Conservation (phyloP, 1,139 yeast genomes). For the Candida freyschussii region DNA sequence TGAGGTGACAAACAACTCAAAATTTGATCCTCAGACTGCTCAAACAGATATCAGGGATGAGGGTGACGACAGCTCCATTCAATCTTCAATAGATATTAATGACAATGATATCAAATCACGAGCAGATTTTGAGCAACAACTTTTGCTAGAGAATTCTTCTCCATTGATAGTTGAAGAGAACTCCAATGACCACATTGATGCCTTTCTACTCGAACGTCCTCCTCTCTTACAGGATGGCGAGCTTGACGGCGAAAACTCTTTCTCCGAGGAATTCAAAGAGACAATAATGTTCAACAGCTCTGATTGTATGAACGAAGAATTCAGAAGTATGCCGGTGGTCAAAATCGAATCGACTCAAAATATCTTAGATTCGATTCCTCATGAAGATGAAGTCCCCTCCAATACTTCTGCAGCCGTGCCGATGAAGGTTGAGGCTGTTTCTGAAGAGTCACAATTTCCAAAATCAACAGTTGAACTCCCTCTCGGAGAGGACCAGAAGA, state of each 20-base stretch:
- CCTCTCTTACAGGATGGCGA: slow-evolving; percentile 8
- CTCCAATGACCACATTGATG: slow-evolving; percentile 3
- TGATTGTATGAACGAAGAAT: slow-evolving; percentile 11
- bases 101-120: slow-evolving; percentile 3
- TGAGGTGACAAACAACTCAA: too few species aligned
- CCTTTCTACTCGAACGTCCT: slow-evolving; percentile 6
- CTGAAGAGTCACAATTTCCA: too few species aligned
- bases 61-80: slow-evolving; percentile 6
- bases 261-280: slow-evolving; percentile 20
- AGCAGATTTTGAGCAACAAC: slow-evolving; percentile 6
- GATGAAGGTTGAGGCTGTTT: too few species aligned
- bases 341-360: slow-evolving; percentile 3
- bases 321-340: slow-evolving; percentile 4
- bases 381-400: slow-evolving; percentile 1
- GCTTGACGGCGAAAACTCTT: slow-evolving; percentile 12
- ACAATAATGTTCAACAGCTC: slow-evolving; percentile 16
- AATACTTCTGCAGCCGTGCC: too few species aligned
- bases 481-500: not conserved
- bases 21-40: too few species aligned
- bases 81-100: slow-evolving; percentile 6
- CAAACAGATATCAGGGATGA: too few species aligned
- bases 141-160: slow-evolving; percentile 7
- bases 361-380: slow-evolving; percentile 1
- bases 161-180: slow-evolving; percentile 5
- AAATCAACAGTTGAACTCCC: too few species aligned